Evolutionary conservation across 208 protist genomes (phyloP).

Genomic region (Acanthamoeba divionensis): DNA sequence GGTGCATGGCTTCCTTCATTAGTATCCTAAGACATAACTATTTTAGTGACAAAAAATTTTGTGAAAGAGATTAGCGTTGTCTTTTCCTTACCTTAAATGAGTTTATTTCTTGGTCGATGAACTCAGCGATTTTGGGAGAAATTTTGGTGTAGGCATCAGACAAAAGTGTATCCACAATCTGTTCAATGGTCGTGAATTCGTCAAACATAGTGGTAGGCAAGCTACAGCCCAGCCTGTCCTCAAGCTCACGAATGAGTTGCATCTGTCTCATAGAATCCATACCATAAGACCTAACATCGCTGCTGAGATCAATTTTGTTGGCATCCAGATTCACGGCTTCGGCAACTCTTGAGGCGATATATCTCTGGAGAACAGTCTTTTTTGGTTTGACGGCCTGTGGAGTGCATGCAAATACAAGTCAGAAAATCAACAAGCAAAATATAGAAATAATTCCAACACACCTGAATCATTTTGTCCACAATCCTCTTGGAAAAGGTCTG

Average conservation of each 20-base stretch:
- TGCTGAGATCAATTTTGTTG: background rate
- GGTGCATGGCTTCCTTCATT: no score
- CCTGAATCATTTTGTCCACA: no score
- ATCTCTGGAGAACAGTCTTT: background rate
- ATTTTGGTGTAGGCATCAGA: conserved; percentile 40
- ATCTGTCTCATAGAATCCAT: conserved; percentile 12
- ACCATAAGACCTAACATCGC: background rate
- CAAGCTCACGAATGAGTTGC: conserved; percentile 6
- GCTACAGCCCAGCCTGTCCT: background rate
- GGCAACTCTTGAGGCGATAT: background rate
- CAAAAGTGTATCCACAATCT: background rate
- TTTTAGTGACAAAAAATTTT: no score
- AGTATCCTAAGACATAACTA: no score
- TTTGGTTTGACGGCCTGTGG: background rate
- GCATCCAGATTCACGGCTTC: conserved; percentile 31
- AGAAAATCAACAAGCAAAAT: no score
- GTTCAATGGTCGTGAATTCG: conserved; percentile 15
- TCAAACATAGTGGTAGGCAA: background rate
- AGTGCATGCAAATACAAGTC: no score
- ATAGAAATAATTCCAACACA: no score
- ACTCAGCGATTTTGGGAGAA: background rate
- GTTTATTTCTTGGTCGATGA: conserved; percentile 9
- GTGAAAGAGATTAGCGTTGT: no score
- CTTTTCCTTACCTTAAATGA: background rate
- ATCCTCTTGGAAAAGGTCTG: no score